Evolutionary conservation across 345 rosid species (phyloP), one percentile per base, ranked within the genome.

Genomic region (Punica granatum): DNA sequence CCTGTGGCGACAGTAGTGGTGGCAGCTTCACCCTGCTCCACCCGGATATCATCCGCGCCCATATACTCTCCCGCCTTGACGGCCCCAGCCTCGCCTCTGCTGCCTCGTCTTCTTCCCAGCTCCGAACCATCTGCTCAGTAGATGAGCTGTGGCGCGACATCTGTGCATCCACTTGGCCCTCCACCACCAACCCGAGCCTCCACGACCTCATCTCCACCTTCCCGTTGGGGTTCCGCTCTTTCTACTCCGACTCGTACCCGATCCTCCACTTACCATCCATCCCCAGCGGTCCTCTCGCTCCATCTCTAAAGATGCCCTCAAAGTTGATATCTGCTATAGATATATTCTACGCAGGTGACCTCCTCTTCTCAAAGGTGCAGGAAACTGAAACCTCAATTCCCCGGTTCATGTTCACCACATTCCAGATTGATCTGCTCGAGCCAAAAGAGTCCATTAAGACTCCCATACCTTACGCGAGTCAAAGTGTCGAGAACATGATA

Each of bases 111-210:
- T 84, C 91, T 66, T 54, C 82, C 5, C 75, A 90, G 13, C 79
- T 92, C 62, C 73, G 68, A 73, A 48, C 78, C 4, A 84, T 90
- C 67, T 74, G 88, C 13, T 79, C 86, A 1, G 60, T 73, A 3
- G 81, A 79, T 7, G 51, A 59, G 23, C 64, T 60, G 44, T 36
- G 49, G 59, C 43, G n/a, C 8, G 42, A 35, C 26, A 78, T 92
- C 41, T 90, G 98, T 92, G 32, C 83, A 59, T 34, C 72, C 56
- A 69, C 86, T 56, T 92, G 95, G 92, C 98, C 98, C 30, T 92
- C 98, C 66, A 81, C 89, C n/a, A 33, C 43, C 26, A 23, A 37
- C 31, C 83, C 84, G 41, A 73, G 70, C 25, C 23, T 88, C 18
- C 74, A 59, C 37, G 58, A 59, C 19, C 65, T 77, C 34, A 83